Conservation (phyloP, 1,284 basidiomycete species). For the Cutaneotrichosporon mucoides region DNA sequence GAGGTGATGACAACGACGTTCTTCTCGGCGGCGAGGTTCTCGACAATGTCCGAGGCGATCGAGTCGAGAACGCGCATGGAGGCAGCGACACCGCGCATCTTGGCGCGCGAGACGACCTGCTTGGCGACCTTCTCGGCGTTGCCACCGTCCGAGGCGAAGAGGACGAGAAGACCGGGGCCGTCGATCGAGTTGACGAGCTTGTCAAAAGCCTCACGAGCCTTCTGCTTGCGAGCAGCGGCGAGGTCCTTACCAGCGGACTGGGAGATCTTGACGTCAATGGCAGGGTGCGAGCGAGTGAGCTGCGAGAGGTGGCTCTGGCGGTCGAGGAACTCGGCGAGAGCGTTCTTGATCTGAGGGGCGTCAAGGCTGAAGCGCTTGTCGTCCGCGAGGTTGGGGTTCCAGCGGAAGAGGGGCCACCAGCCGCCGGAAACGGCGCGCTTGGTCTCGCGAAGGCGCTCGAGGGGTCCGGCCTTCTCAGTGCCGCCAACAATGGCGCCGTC, state of each 20-base stretch:
- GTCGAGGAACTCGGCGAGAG: slow-evolving; percentile 92
- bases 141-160: slow-evolving; percentile 93
- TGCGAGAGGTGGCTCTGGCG: slow-evolving; percentile 94
- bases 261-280: slow-evolving; percentile 78
- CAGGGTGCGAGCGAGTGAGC: slow-evolving; percentile 71
- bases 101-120: slow-evolving; percentile 75
- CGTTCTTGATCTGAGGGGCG: slow-evolving; percentile 89
- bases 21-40: slow-evolving; percentile 59
- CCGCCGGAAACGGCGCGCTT: slow-evolving; percentile 94
- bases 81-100: slow-evolving; percentile 76
- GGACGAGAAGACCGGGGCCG: slow-evolving; percentile 79
- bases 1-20: slow-evolving; percentile 87
- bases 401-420: slow-evolving; percentile 98
- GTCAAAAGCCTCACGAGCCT: slow-evolving; percentile 81
- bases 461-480: slow-evolving; percentile 61
- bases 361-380: slow-evolving; percentile 86
- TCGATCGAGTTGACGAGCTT: slow-evolving; percentile 80
- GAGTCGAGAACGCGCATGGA: slow-evolving; percentile 68
- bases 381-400: slow-evolving; percentile 84
- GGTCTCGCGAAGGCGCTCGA: slow-evolving; percentile 92
- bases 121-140: slow-evolving; percentile 94
- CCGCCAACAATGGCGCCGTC: slow-evolving; percentile 65
- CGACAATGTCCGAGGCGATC: slow-evolving; percentile 57
- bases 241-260: slow-evolving; percentile 78
- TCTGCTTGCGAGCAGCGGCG: slow-evolving; percentile 74